Conservation (phyloP, 805 yeast genomes). For the Debaryomyces tyrocola region DNA sequence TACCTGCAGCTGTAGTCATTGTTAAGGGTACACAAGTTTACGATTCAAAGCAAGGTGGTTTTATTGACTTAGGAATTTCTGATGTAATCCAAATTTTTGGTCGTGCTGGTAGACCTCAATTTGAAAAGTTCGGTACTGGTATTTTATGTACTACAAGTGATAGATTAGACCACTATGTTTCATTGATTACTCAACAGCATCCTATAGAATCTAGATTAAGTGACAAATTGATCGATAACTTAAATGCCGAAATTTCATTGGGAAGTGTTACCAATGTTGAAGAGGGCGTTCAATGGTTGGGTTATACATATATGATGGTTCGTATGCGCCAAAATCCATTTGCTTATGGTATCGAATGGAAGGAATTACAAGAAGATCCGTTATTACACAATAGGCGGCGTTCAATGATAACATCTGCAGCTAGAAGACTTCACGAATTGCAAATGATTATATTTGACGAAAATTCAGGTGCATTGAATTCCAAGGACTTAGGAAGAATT, state of each 20-base stretch:
- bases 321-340: conserved; percentile 94
- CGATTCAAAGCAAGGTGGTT: conserved; percentile 93
- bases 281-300: conserved; percentile 97
- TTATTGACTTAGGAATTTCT: conserved; percentile 87
- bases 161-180: conserved; percentile 81
- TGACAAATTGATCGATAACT: conserved; percentile 80
- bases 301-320: conserved; percentile 91
- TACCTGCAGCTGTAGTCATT: conserved; percentile 97
- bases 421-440: conserved; percentile 74
- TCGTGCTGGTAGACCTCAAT: conserved; percentile 99
- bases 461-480: conserved; percentile 67
- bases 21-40: conserved; percentile 96
- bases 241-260: conserved; percentile 93
- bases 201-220: conserved; percentile 88
- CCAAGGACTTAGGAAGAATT: conserved; percentile 90
- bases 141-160: conserved; percentile 82
- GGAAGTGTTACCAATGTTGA: conserved; percentile 95
- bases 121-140: conserved; percentile 90
- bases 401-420: conserved; percentile 75
- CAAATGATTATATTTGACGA: conserved; percentile 96
- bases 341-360: conserved; percentile 88
- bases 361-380: conserved; percentile 81
- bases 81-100: conserved; percentile 98
- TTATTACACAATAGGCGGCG: conserved; percentile 70
- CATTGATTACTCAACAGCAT: conserved; percentile 87